phyloP scores from a whole-genome alignment of 768 basidiomycete genomes.

The Tulasnella sp. region DNA sequence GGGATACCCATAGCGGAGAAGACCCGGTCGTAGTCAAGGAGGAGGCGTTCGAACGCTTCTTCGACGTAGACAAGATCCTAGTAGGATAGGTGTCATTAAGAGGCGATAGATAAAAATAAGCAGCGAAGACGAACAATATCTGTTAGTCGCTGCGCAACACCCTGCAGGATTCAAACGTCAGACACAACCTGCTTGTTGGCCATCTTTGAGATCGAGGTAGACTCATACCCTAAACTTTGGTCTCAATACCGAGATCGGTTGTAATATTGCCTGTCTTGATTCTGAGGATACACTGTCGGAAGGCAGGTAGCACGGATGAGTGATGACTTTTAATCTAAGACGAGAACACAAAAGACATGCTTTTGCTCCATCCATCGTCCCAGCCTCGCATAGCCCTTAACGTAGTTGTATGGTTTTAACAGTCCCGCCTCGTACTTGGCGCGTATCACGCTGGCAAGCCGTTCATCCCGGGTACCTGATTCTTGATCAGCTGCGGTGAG shows the following conservation, averaged over 20 bases:
- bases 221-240: slow-evolving; percentile 78
- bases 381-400: slow-evolving; percentile 85
- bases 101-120: slow-evolving; percentile 8
- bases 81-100: too few species aligned
- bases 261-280: slow-evolving; percentile 83
- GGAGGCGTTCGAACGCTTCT: slow-evolving; percentile 89
- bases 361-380: slow-evolving; percentile 93
- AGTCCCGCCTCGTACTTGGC: slow-evolving; percentile 96
- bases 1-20: slow-evolving; percentile 95
- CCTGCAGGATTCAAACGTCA: too few species aligned
- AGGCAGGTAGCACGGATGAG: too few species aligned
- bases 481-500: slow-evolving; percentile 93
- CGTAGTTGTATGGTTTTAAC: slow-evolving; percentile 92
- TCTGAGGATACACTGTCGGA: slow-evolving; percentile 67
- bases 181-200: too few species aligned
- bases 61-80: slow-evolving; percentile 95
- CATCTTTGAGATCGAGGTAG: too few species aligned
- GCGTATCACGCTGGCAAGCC: slow-evolving; percentile 81
- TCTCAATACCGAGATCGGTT: slow-evolving; percentile 73
- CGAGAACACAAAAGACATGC: slow-evolving; percentile 33
- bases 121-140: slow-evolving; percentile 48
- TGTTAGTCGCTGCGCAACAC: slow-evolving; percentile 48
- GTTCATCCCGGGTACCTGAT: slow-evolving; percentile 79
- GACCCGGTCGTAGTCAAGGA: slow-evolving; percentile 91
- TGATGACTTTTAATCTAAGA: too few species aligned